Base-by-base conservation (phyloP, 371 early-diverging fungal species). In the Quaeritorhiza haematococci region DNA sequence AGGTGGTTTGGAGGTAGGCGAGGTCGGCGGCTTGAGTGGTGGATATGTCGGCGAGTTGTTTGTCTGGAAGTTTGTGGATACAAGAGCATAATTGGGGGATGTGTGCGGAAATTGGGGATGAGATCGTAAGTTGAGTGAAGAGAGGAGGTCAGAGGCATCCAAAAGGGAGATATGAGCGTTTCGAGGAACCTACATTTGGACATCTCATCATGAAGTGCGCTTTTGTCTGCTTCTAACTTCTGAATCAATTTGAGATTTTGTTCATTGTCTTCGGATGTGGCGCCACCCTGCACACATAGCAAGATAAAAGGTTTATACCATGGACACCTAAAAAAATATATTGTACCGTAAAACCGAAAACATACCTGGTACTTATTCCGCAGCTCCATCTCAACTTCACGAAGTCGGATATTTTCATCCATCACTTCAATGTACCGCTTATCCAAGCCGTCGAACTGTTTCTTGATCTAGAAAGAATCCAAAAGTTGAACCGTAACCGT, bases 1-100 rank as follows among this genome's bases (percentile, higher is more conserved):
- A 69, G 26, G 41, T 21, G 3, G 46, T 54, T 4, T 62, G 68
- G 1, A 58, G 33, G 34, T 53, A 49, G 30, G 56, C 34, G 3
- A 74, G 30, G 55, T 78, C 73, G 0, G 69, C 42, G 0, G 73
- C 59, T 57, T 78, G 78, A 13, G 27, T 53, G 3, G 65, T 56
- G 0, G 78, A 62, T 17, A 76, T 56, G 6, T 75, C 76, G 1
- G 68, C 56, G 4, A 70, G 3, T 7, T 57, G 56, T 52, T 66
- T 66, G 51, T 66, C 74, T 75, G 41, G 2, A 33, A 38, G 5
- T 27, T 34, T 56, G n/a, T n/a, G n/a, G n/a, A n/a, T n/a, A n/a
- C n/a, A n/a, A n/a, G n/a, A n/a, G n/a, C n/a, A 53, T 33, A 43
- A 44, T 53, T n/a, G 3, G 49, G 17, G 23, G n/a, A n/a, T n/a